These are phyloP conservation scores for Mucuna pruriens DNA, from an alignment of 306 rosid genomes.

Conservation along the genomic window DNA sequence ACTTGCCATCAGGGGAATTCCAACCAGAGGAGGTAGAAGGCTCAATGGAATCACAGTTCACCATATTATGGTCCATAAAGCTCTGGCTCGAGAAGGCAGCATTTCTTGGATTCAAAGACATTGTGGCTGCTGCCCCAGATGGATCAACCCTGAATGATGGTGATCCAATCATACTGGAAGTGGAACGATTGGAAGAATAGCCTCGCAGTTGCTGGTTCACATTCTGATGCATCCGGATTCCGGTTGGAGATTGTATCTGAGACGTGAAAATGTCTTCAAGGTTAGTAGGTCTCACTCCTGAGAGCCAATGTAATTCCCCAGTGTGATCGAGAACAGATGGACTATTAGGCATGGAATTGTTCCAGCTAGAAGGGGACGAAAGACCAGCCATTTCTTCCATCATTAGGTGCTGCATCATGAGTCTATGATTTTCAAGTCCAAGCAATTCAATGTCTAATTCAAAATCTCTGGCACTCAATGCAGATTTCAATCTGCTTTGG, in stretches of 20 bases:
- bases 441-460: conserved; percentile 56
- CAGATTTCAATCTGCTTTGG: conserved; percentile 64
- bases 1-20: conserved; percentile 77
- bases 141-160: conserved; percentile 46
- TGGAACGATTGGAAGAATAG: conserved; percentile 49
- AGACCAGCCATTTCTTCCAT: conserved; percentile 60
- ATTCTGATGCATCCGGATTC: conserved; percentile 55
- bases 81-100: conserved; percentile 80
- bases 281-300: conserved; percentile 62
- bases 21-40: conserved; percentile 58
- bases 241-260: conserved; percentile 62
- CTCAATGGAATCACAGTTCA: conserved; percentile 43
- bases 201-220: conserved; percentile 55
- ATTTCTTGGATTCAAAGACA: conserved; percentile 52
- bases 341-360: conserved; percentile 47
- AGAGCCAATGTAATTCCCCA: conserved; percentile 57
- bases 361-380: conserved; percentile 67
- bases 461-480: conserved; percentile 60
- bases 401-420: conserved; percentile 56
- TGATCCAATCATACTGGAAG: conserved; percentile 59
- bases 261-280: conserved; percentile 66
- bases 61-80: conserved; percentile 58
- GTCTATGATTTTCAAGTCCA: conserved; percentile 52
- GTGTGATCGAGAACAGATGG: conserved; percentile 50
- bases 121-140: conserved; percentile 41